Evolutionary conservation across 2,329 filamentous ascomycete species (phyloP), one percentile per base, ranked within the genome.

Genomic region (Incumbomyces delicatus): DNA sequence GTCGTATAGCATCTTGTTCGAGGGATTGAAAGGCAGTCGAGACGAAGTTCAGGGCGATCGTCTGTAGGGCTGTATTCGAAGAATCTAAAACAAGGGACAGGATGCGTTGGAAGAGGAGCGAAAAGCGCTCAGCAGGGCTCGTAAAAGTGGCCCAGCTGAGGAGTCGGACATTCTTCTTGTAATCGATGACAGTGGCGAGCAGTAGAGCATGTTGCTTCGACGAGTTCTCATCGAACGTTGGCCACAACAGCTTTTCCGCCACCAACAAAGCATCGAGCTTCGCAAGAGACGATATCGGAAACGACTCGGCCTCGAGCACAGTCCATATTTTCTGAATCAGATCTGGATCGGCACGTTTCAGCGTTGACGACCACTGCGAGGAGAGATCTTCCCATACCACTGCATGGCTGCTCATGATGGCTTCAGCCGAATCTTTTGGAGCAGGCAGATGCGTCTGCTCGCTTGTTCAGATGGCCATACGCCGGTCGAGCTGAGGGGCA

Each of bases 241-340:
- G 92, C 92, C 92, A 98, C 22, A 98, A 75, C 62, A 94, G 96
- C 82, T 77, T 85, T 65, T 98, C 92, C 49, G 98, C 68, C 35
- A 89, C 80, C 69, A 95, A 92, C 57, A 96, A 68, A 57, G 88
- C 90, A 67, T 98, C 92, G 46, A 98, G 74, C 20, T 86, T 77
- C 53, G 94, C 71, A 17, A 98, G 74, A 4, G 84, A 84, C 62
- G 80, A 83, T 63, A 83, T 80, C 30, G 78, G 73, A 61, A 95
- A 96, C 46, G 78, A 75, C 46, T 88, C 85, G 54, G 81, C 80
- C 66, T 95, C 88, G 57, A 98, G 69, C 46, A 80, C 75, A 64
- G 94, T 86, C 88, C 90, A 98, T 48, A 98, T 81, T 60, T 86
- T 80, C 57, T 80, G 78, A 60, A 98, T 69, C 39, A 94, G 79